These are phyloP conservation scores for Pelargonium citronellum DNA, from an alignment of 441 rosid genomes.

Conservation along the genomic window DNA sequence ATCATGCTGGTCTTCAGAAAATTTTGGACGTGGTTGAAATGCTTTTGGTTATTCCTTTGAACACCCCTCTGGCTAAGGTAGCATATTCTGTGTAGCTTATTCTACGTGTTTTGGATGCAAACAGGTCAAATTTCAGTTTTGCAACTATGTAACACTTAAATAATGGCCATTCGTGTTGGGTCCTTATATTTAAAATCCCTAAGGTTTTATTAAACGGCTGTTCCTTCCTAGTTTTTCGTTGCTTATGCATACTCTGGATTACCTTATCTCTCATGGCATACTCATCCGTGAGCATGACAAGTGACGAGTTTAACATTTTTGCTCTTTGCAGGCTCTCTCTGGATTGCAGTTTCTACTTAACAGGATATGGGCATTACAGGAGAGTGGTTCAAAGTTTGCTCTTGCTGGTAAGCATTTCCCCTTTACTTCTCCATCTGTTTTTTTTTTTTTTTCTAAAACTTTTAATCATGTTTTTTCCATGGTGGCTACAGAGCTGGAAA, in stretches of 20 bases:
- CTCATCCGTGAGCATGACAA: neutral
- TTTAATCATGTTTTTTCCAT: constrained; percentile 7
- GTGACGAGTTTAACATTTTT: constrained; percentile 16
- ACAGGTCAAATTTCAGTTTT: neutral
- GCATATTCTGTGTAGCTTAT: neutral
- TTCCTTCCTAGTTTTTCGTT: neutral
- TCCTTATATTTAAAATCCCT: neutral
- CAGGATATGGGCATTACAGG: constrained; percentile 47
- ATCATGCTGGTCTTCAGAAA: constrained; percentile 75
- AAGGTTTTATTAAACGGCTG: neutral
- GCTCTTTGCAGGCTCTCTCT: constrained; percentile 59
- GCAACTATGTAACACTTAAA: no score
- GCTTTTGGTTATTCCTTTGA: constrained; percentile 70
- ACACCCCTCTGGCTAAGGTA: constrained; percentile 92
- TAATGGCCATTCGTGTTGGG: neutral
- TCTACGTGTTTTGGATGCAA: constrained; percentile 17
- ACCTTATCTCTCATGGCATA: neutral
- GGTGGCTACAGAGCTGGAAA: constrained; percentile 39
- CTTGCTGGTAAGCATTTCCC: constrained; percentile 52
- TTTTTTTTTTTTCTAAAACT: neutral
- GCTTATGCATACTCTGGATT: neutral
- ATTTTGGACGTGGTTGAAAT: constrained; percentile 58
- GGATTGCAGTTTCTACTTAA: constrained; percentile 80
- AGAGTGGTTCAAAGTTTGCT: constrained; percentile 65
- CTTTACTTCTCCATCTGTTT: neutral